A percentile compares a stretch with the other conserved stretches of the same genome.
These are phyloP conservation scores for Rugonectria rugulosa DNA, from an alignment of 2,329 filamentous ascomycete genomes.

Conservation along the genomic window DNA sequence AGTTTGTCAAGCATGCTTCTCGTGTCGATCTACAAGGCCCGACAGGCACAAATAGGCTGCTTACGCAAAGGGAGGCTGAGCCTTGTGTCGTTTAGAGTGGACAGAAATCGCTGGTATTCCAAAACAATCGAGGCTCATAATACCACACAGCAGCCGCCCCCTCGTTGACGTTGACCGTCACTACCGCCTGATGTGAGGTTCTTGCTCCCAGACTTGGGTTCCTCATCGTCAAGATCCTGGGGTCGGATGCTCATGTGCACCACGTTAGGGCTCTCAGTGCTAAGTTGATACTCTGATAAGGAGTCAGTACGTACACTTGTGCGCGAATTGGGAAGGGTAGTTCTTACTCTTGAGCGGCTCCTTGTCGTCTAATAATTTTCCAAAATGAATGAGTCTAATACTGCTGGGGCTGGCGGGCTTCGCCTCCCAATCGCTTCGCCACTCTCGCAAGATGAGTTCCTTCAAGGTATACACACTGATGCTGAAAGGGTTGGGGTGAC, in stretches of 20 bases:
- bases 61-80: conserved; percentile 7
- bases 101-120: conserved; percentile 15
- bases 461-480: conserved; percentile 95
- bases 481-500: conserved; percentile 78
- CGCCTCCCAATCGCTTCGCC: conserved; percentile 90
- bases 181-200: conserved; percentile 50
- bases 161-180: conserved; percentile 50
- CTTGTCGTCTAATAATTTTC: conserved; percentile 90
- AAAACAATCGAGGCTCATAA: conserved; percentile 46
- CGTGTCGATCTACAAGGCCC: conserved; percentile 8
- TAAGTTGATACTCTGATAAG: conserved; percentile 82
- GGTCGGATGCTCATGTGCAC: conserved; percentile 96
- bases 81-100: conserved; percentile 3
- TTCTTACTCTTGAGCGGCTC: conserved; percentile 79
- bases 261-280: conserved; percentile 77
- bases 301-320: conserved; percentile 8
- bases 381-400: conserved; percentile 91
- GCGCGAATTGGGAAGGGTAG: background rate
- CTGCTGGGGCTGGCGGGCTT: conserved; percentile 86
- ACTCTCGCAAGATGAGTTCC: conserved; percentile 91
- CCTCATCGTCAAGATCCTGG: conserved; percentile 84
- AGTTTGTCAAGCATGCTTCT: conserved; percentile 14
- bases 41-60: conserved; percentile 14
- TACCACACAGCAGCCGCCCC: conserved; percentile 59
- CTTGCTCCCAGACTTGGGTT: conserved; percentile 72